These are phyloP conservation scores for Blechomonas ayalai DNA, from an alignment of 208 protist species.

Conservation along the genomic window DNA sequence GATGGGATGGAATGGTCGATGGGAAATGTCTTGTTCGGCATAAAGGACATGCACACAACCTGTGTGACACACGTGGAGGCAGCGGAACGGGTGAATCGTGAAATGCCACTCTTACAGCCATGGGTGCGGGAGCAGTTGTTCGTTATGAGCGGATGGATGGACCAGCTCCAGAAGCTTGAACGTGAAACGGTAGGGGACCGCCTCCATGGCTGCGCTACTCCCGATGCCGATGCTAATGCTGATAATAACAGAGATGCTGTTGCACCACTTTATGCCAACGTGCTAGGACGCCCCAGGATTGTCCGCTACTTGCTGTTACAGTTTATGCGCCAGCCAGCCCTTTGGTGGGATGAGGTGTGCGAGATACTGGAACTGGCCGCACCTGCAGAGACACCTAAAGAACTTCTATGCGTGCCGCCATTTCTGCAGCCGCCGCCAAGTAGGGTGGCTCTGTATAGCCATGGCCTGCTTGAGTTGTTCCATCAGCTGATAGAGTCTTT, in stretches of 20 bases:
- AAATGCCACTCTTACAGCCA: constrained; percentile 33
- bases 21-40: constrained; percentile 26
- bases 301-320: constrained; percentile 25
- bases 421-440: constrained; percentile 3
- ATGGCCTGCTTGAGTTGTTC: constrained; percentile 11
- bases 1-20: constrained; percentile 3
- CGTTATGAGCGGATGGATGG: constrained; percentile 26
- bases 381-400: constrained; percentile 1
- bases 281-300: constrained; percentile 31
- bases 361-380: constrained; percentile 20
- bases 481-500: constrained; percentile 12
- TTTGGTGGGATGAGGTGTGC: constrained; percentile 28
- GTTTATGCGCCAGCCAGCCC: constrained; percentile 10
- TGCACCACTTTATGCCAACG: no score
- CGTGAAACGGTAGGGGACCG: no score
- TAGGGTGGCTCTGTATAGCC: constrained; percentile 13
- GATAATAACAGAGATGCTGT: no score
- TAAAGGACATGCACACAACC: constrained; percentile 26
- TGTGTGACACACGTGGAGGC: constrained; percentile 25
- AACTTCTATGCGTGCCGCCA: background rate
- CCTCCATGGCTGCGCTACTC: no score
- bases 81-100: constrained; percentile 15
- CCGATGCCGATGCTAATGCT: no score
- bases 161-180: constrained; percentile 20
- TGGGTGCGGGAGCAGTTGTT: constrained; percentile 26